Evolutionary conservation across 371 early-diverging fungal genomes (phyloP).

Genomic region (Choanephora cucurbitarum): DNA sequence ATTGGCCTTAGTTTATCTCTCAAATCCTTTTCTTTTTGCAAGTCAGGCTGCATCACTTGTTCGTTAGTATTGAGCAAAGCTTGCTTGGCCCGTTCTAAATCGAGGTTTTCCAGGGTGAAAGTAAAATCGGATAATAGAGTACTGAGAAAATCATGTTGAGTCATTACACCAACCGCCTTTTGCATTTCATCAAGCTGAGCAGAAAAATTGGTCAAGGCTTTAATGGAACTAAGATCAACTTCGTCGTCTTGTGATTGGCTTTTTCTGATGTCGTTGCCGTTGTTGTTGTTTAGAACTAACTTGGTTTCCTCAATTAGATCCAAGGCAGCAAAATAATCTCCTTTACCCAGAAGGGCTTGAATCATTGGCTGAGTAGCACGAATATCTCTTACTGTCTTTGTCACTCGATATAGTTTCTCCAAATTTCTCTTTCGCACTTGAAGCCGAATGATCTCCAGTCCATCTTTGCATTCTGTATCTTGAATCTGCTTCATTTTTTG

Average conservation of each 20-base stretch:
- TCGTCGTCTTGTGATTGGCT: slow-evolving; percentile 6
- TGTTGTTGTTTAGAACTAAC: slow-evolving; percentile 48
- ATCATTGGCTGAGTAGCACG: slow-evolving; percentile 79
- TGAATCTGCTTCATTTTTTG: slow-evolving; percentile 69
- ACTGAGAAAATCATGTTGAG: slow-evolving; percentile 73
- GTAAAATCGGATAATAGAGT: slow-evolving; percentile 62
- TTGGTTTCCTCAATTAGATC: slow-evolving; percentile 83
- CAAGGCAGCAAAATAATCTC: slow-evolving; percentile 85
- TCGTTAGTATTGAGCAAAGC: too few relatives aligned
- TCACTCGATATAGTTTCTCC: slow-evolving; percentile 60
- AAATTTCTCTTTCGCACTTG: slow-evolving; percentile 76
- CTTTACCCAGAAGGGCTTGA: slow-evolving; percentile 73
- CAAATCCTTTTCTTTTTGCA: slow-evolving; percentile 52
- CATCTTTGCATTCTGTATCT: slow-evolving; percentile 67
- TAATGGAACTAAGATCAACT: slow-evolving; percentile 61
- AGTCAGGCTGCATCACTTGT: too few relatives aligned
- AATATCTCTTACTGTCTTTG: slow-evolving; percentile 72
- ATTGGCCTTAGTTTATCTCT: slow-evolving; percentile 65
- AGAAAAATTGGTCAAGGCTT: slow-evolving; percentile 61
- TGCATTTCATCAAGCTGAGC: slow-evolving; percentile 69
- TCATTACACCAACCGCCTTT: slow-evolving; percentile 66
- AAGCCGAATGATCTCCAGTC: slow-evolving; percentile 79
- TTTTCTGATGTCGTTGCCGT: not conserved
- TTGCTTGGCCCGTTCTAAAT: too few relatives aligned
- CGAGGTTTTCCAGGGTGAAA: slow-evolving; percentile 16